Conservation (phyloP, 108 stramenopile species). For the Cylindrotheca closterium region DNA sequence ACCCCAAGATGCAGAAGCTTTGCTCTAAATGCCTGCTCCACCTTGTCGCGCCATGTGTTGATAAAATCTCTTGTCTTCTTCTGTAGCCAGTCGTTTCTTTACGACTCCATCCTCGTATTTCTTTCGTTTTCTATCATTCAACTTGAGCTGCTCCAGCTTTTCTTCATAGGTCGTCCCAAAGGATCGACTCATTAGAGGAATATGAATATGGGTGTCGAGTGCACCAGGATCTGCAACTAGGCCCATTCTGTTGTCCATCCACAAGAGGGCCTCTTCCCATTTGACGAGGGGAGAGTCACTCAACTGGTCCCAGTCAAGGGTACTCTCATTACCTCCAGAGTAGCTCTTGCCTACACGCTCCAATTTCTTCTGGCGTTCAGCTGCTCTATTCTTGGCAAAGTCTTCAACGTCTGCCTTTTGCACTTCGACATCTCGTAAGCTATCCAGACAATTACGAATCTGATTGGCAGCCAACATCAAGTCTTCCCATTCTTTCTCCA, state of each 20-base stretch:
- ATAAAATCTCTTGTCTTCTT: slow-evolving; percentile 84
- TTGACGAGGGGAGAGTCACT: background rate
- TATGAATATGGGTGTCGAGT: slow-evolving; percentile 52
- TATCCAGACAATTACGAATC: slow-evolving; percentile 61
- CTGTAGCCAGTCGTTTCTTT: slow-evolving; percentile 73
- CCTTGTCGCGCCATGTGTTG: slow-evolving; percentile 75
- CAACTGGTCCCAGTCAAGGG: background rate
- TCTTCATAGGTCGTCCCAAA: slow-evolving; percentile 88
- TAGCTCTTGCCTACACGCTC: background rate
- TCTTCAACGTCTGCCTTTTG: slow-evolving; percentile 44
- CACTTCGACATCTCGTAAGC: slow-evolving; percentile 42
- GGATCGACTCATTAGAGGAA: slow-evolving; percentile 65
- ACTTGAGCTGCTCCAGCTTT: slow-evolving; percentile 65
- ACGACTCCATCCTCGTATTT: slow-evolving; percentile 77
- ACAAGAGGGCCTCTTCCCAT: slow-evolving; percentile 48
- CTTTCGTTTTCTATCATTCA: slow-evolving; percentile 55
- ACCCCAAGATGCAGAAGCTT: no score
- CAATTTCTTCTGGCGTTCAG: slow-evolving; percentile 50
- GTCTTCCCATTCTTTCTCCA: slow-evolving; percentile 79
- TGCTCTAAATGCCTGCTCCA: no score
- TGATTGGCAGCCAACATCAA: slow-evolving; percentile 64
- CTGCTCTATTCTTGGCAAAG: slow-evolving; percentile 46
- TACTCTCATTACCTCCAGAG: background rate
- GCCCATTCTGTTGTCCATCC: slow-evolving; percentile 16
- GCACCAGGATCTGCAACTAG: slow-evolving; percentile 38